Evolutionary conservation across 2,329 filamentous ascomycete genomes (phyloP).

Genomic region (Aureobasidium leucospermi): DNA sequence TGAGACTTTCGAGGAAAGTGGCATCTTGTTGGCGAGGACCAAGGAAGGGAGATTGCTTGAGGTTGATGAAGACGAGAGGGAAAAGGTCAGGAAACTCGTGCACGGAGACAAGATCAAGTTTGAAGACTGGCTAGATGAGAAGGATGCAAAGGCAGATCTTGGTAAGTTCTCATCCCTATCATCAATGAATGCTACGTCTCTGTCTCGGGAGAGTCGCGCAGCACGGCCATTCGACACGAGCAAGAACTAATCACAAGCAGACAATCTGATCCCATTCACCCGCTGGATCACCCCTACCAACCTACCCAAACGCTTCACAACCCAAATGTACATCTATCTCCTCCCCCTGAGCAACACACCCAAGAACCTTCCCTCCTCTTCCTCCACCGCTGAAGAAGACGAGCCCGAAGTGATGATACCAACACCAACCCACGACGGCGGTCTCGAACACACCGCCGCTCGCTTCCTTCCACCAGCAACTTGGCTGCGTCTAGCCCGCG

Average conservation of each 20-base stretch:
- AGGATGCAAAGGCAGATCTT: constrained; percentile 57
- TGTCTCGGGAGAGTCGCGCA: no score
- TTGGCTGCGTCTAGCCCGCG: constrained; percentile 60
- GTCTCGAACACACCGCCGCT: constrained; percentile 65
- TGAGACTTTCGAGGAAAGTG: constrained; percentile 93
- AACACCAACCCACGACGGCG: constrained; percentile 63
- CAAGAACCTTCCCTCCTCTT: constrained; percentile 23
- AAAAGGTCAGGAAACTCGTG: constrained; percentile 59
- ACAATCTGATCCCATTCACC: constrained; percentile 71
- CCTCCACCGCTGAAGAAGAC: constrained; percentile 26
- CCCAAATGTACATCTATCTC: constrained; percentile 95
- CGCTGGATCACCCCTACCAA: constrained; percentile 80
- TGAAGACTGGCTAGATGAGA: constrained; percentile 51
- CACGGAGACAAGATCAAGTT: constrained; percentile 63
- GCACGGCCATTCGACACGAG: neutral
- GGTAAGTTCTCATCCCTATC: constrained; percentile 38
- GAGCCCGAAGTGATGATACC: constrained; percentile 52
- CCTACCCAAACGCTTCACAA: constrained; percentile 72
- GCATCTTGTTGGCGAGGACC: constrained; percentile 65
- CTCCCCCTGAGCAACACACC: constrained; percentile 49
- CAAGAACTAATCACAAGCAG: constrained; percentile 28
- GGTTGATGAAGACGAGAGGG: constrained; percentile 52
- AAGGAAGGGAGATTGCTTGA: constrained; percentile 51
- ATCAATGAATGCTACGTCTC: neutral
- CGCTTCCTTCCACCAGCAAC: constrained; percentile 62